Conservation (phyloP, 1,284 basidiomycete species). For the Ceratorhiza oryzae-sativae region DNA sequence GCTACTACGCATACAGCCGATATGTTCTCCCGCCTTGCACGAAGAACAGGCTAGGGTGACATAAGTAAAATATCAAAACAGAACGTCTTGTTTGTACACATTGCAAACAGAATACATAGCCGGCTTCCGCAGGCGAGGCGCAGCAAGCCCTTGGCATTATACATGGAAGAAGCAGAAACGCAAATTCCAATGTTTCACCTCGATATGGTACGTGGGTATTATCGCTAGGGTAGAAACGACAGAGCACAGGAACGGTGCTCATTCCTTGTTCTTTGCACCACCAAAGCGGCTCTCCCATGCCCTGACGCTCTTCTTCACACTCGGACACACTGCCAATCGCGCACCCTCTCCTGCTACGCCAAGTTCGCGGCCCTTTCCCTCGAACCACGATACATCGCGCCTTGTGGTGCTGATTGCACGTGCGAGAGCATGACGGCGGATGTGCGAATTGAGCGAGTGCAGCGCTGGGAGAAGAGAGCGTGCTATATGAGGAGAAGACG, state of each 20-base stretch:
- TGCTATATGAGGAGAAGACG: constrained; percentile 4
- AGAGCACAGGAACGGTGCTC: background rate
- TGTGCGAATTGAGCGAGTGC: constrained; percentile 13
- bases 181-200: background rate
- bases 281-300: constrained; percentile 25
- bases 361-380: constrained; percentile 29
- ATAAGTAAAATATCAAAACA: no score
- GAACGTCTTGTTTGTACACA: no score
- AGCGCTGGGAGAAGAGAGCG: constrained; percentile 27
- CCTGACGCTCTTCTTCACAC: constrained; percentile 34
- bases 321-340: constrained; percentile 30
- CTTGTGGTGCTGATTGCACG: constrained; percentile 6
- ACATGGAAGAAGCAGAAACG: background rate
- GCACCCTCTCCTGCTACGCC: constrained; percentile 22
- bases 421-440: constrained; percentile 26
- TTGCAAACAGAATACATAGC: background rate
- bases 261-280: background rate
- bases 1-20: background rate
- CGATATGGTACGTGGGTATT: background rate
- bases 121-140: background rate
- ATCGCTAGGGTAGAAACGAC: background rate
- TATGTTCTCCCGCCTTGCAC: no score
- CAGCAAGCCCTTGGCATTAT: background rate
- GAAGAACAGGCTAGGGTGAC: no score
- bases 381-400: constrained; percentile 23